Percentiles rank a stretch among this genome's conserved stretches.
Evolutionary conservation across 495 filamentous ascomycete species (phyloP).

Genomic region (Talaromyces borbonicus): DNA sequence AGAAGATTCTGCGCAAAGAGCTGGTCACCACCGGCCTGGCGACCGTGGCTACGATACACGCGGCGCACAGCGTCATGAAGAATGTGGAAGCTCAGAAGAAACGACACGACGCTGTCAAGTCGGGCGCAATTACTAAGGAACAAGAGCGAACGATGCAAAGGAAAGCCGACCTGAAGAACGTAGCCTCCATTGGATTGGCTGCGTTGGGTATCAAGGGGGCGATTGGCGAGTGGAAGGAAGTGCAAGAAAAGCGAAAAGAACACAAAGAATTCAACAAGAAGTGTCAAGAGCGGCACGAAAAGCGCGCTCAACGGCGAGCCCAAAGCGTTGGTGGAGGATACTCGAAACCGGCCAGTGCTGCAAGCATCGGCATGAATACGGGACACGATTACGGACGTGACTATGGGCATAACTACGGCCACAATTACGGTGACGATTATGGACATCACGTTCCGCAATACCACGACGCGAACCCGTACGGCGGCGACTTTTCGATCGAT

Average conservation of each 20-base stretch:
- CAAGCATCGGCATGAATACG: conserved; percentile 6
- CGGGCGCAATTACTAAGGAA: conserved; percentile 63
- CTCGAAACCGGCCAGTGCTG: not conserved
- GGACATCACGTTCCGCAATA: conserved; percentile 12
- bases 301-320: conserved; percentile 11
- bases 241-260: conserved; percentile 49
- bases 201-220: conserved; percentile 80
- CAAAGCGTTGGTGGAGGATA: not conserved
- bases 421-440: too few relatives aligned
- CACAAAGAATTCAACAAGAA: conserved; percentile 41
- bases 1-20: conserved; percentile 78
- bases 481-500: not conserved
- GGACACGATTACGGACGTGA: conserved; percentile 14
- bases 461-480: conserved; percentile 16
- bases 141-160: conserved; percentile 66
- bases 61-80: conserved; percentile 68
- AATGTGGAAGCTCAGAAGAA: conserved; percentile 66
- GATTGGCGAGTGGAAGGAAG: conserved; percentile 62
- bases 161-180: conserved; percentile 66
- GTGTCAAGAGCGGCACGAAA: conserved; percentile 30
- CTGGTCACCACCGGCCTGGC: conserved; percentile 74
- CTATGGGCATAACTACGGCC: not conserved
- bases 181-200: conserved; percentile 71
- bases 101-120: conserved; percentile 56
- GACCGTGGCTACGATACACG: conserved; percentile 81